These are phyloP conservation scores for Plasmodium vivax DNA, from an alignment of 169 alveolate genomes.

Conservation along the genomic window DNA sequence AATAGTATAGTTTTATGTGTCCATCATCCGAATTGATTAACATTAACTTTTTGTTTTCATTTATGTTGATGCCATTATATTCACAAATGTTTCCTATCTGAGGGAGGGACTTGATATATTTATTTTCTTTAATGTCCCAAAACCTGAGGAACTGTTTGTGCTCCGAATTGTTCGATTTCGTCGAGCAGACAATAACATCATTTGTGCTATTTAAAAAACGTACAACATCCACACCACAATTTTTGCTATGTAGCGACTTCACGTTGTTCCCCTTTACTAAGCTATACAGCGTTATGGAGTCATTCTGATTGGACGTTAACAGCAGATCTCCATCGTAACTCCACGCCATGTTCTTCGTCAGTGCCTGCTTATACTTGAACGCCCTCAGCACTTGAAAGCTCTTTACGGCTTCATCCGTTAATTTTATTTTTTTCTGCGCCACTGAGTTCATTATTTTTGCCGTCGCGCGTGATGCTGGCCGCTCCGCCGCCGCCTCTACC, in stretches of 20 bases:
- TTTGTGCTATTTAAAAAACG: constrained; percentile 37
- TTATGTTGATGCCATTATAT: constrained; percentile 47
- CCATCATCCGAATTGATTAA: constrained; percentile 69
- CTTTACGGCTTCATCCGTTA: constrained; percentile 49
- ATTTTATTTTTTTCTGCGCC: constrained; percentile 42
- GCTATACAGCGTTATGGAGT: constrained; percentile 54
- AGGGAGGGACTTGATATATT: constrained; percentile 55
- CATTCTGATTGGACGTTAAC: constrained; percentile 51
- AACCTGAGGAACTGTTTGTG: constrained; percentile 62
- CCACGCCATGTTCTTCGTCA: constrained; percentile 53
- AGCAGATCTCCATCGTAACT: constrained; percentile 48
- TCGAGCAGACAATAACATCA: constrained; percentile 56
- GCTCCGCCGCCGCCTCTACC: neutral
- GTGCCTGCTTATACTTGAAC: constrained; percentile 42
- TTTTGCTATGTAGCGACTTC: constrained; percentile 61
- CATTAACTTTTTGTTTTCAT: constrained; percentile 53
- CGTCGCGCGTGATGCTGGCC: neutral
- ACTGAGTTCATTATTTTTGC: constrained; percentile 25
- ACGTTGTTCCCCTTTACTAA: constrained; percentile 19
- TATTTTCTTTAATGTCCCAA: constrained; percentile 69
- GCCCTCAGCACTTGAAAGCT: constrained; percentile 47
- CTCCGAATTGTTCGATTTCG: constrained; percentile 52
- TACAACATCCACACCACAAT: constrained; percentile 65
- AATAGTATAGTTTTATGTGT: constrained; percentile 53
- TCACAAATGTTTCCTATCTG: constrained; percentile 65